Evolutionary conservation across 768 basidiomycete genomes (phyloP), one percentile per base, ranked within the genome.

Genomic region (Tylopilus plumbeoviolaceoides): DNA sequence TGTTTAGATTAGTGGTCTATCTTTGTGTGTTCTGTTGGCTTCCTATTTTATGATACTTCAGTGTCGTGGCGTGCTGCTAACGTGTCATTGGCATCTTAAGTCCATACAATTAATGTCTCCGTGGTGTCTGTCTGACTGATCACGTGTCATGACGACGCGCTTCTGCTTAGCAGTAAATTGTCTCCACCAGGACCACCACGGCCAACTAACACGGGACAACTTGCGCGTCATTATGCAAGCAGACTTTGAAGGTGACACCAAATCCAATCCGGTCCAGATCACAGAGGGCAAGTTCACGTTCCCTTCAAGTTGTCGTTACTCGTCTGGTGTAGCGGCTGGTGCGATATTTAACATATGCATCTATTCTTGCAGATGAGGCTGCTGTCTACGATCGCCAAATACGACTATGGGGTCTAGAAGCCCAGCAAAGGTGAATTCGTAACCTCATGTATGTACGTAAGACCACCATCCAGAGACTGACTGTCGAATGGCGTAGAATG

Each of bases 371-470:
- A 82, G 80, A 82, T 62, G 80, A 86, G 59, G 84, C 82, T n/a
- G 91, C 89, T 14, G 79, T 97, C 23, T 97, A 98, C 69, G 97
- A 98, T 69, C 85, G 95, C 25, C 95, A 98, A 70, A 97, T 98
- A 75, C 84, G 95, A 28, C 73, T 98, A 60, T 99, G 97, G 97
- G 97, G 97, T 42, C 82, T 98, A 39, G 97, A 98, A 68, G 97
- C 97, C 33, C 97, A 99, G 68, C 92, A 97, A 72, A 81, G 88
- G 94, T 91, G 60, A 55, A 74, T 62, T 57, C 12, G 33, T 20
- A 15, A 38, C 35, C 15, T 36, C 35, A 43, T 43, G 15, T 40
- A 15, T 33, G 33, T 30, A 7, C 14, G 14, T 11, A 23, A 6
- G 27, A 31, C 43, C 2, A 30, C n/a, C 33, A 9, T 31, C 49